Evolutionary conservation across 768 basidiomycete species (phyloP).

Genomic region (Boletus pseudo-olivaceus): DNA sequence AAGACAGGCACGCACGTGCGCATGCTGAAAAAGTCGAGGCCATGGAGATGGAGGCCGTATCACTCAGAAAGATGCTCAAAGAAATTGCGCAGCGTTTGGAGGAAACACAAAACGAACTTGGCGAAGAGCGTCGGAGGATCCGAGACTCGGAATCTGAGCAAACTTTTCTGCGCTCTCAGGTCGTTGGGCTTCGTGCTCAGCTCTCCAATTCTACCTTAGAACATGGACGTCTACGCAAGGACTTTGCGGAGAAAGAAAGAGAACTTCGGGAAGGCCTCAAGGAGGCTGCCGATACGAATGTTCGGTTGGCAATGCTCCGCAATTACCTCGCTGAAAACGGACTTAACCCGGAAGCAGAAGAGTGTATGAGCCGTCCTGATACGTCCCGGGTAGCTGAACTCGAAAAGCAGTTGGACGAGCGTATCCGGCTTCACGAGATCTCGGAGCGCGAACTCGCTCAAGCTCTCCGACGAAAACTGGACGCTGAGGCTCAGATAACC

Average conservation of each 20-base stretch:
- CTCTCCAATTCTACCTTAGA: constrained; percentile 67
- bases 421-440: constrained; percentile 65
- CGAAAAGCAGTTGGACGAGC: constrained; percentile 74
- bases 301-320: constrained; percentile 77
- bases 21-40: constrained; percentile 81
- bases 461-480: constrained; percentile 61
- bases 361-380: constrained; percentile 35
- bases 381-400: constrained; percentile 63
- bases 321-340: constrained; percentile 89
- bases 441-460: constrained; percentile 73
- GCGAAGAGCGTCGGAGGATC: constrained; percentile 62
- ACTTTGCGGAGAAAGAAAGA: constrained; percentile 61
- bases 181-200: constrained; percentile 70
- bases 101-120: constrained; percentile 60
- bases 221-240: constrained; percentile 64
- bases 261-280: constrained; percentile 61
- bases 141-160: constrained; percentile 65
- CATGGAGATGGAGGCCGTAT: constrained; percentile 72
- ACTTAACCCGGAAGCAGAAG: constrained; percentile 72
- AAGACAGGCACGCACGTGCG: constrained; percentile 69
- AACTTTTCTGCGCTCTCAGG: constrained; percentile 64
- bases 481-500: constrained; percentile 68
- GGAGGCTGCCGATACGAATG: constrained; percentile 62
- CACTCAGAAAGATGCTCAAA: constrained; percentile 75
- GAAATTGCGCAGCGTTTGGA: constrained; percentile 72